phyloP scores from a whole-genome alignment of 78 protist genomes.

The Emiliania huxleyi region DNA sequence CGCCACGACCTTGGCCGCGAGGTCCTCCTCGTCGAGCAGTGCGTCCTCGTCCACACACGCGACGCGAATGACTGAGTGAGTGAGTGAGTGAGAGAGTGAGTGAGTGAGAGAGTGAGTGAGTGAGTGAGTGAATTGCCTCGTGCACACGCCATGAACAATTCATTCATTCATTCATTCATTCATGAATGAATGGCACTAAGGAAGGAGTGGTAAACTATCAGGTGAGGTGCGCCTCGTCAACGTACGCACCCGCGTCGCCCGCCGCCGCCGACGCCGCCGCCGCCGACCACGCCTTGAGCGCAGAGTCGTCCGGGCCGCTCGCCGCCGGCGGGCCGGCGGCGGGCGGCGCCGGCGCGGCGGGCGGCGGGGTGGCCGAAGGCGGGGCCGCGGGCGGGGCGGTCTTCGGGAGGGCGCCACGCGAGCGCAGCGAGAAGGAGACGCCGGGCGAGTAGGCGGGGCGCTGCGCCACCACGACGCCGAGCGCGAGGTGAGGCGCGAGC shows the following conservation, averaged over 20 bases:
- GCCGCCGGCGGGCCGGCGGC: neutral
- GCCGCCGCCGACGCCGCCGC: too few relatives aligned
- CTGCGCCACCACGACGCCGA: neutral
- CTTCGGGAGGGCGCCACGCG: neutral
- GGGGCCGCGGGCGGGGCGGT: neutral
- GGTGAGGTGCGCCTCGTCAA: too few relatives aligned
- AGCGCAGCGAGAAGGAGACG: slow-evolving; percentile 10
- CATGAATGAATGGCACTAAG: too few relatives aligned
- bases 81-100: too few relatives aligned
- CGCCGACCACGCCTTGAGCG: neutral
- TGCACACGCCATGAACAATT: too few relatives aligned
- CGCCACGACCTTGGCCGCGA: neutral
- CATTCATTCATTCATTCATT: too few relatives aligned
- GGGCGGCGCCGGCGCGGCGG: neutral
- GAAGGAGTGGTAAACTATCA: too few relatives aligned
- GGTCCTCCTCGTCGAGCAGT: neutral
- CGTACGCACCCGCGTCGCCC: too few relatives aligned
- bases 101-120: too few relatives aligned
- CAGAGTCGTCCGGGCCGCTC: neutral
- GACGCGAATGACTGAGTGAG: too few relatives aligned
- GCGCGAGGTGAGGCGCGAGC: neutral
- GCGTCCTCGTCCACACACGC: slow-evolving; percentile 13
- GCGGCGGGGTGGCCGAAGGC: neutral
- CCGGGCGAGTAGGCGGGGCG: neutral
- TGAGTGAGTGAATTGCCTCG: too few relatives aligned